These are phyloP conservation scores for Penicillium polonicum DNA, from an alignment of 2,329 filamentous ascomycete species.

Conservation along the genomic window DNA sequence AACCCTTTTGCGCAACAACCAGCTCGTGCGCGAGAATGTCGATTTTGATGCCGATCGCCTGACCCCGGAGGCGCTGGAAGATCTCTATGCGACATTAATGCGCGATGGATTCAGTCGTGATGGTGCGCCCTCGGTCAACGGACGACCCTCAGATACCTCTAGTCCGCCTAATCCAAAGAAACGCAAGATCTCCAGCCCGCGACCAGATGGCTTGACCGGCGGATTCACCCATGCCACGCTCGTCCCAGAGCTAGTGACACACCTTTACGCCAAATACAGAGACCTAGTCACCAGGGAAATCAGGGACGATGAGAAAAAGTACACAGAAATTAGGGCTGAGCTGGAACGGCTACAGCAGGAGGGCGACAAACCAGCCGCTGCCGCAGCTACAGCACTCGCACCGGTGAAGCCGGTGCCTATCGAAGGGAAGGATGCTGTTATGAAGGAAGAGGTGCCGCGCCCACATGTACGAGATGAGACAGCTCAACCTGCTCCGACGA, in stretches of 20 bases:
- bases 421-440: slow-evolving; percentile 32
- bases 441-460: slow-evolving; percentile 23
- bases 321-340: slow-evolving; percentile 64
- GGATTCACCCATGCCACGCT: slow-evolving; percentile 65
- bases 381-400: slow-evolving; percentile 4
- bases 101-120: slow-evolving; percentile 65
- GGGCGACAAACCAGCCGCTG: slow-evolving; percentile 48
- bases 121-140: slow-evolving; percentile 32
- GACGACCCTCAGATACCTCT: slow-evolving; percentile 25
- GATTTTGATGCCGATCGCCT: slow-evolving; percentile 73
- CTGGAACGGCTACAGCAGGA: slow-evolving; percentile 66
- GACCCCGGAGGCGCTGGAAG: slow-evolving; percentile 72
- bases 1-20: slow-evolving; percentile 69
- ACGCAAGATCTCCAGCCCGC: slow-evolving; percentile 69
- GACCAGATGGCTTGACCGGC: slow-evolving; percentile 64
- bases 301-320: slow-evolving; percentile 68
- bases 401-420: slow-evolving; percentile 16
- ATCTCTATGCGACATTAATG: slow-evolving; percentile 73
- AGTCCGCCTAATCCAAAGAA: slow-evolving; percentile 61
- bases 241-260: slow-evolving; percentile 68
- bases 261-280: slow-evolving; percentile 73
- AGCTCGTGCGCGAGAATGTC: slow-evolving; percentile 66
- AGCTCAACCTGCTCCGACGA: slow-evolving; percentile 1
- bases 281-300: slow-evolving; percentile 69
- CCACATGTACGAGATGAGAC: slow-evolving; percentile 8